phyloP scores from a whole-genome alignment of 2,329 filamentous ascomycete genomes.

The Aureobasidium leucospermi region DNA sequence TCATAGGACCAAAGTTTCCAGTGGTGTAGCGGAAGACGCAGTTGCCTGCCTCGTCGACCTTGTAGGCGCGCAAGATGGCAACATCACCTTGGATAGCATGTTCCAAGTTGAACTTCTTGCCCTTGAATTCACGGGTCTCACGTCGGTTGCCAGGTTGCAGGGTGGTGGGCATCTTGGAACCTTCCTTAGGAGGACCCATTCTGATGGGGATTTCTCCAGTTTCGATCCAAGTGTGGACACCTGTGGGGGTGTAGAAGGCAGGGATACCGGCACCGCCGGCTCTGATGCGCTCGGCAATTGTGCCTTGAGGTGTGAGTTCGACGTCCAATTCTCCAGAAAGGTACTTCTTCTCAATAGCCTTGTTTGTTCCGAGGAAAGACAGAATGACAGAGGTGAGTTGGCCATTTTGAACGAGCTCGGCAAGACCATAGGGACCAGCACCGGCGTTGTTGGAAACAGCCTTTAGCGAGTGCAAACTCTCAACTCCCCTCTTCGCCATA shows the following conservation, averaged over 20 bases:
- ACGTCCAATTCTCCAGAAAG: conserved; percentile 79
- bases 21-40: conserved; percentile 75
- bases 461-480: conserved; percentile 48
- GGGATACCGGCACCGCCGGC: conserved; percentile 84
- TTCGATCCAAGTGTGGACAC: conserved; percentile 57
- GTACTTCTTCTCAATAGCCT: conserved; percentile 87
- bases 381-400: conserved; percentile 91
- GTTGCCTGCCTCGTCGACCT: conserved; percentile 87
- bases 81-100: conserved; percentile 84
- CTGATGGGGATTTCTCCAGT: conserved; percentile 81
- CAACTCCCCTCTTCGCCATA: conserved; percentile 51
- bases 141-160: conserved; percentile 70
- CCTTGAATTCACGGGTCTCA: conserved; percentile 86
- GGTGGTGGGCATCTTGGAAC: conserved; percentile 44
- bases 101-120: conserved; percentile 85
- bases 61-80: conserved; percentile 88
- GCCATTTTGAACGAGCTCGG: conserved; percentile 55
- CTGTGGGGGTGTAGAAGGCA: conserved; percentile 77
- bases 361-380: conserved; percentile 92
- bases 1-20: conserved; percentile 65
- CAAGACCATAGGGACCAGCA: conserved; percentile 58
- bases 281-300: conserved; percentile 79
- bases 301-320: conserved; percentile 87
- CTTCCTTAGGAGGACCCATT: conserved; percentile 50
- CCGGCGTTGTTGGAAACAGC: conserved; percentile 94